phyloP scores from a whole-genome alignment of 805 yeast genomes.

The Candida chilensis region DNA sequence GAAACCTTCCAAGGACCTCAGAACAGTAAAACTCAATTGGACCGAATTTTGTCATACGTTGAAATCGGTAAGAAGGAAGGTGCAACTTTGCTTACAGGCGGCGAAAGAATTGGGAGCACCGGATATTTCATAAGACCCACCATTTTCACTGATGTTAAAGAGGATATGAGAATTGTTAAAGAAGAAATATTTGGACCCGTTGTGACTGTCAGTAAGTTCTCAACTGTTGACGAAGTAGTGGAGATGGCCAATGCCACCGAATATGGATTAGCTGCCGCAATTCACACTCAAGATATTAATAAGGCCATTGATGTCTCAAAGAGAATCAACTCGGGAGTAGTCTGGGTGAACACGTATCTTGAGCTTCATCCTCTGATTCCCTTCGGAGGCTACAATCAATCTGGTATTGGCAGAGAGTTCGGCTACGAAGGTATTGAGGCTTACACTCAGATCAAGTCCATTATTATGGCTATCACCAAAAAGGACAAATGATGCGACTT shows the following conservation, averaged over 20 bases:
- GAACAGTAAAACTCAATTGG: constrained; percentile 13
- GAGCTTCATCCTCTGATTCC: constrained; percentile 30
- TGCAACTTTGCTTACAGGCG: constrained; percentile 29
- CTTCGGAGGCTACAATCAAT: constrained; percentile 25
- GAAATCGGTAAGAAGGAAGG: constrained; percentile 36
- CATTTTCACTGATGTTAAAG: constrained; percentile 29
- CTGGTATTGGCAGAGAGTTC: constrained; percentile 25
- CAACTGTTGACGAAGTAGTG: constrained; percentile 29
- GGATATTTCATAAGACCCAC: constrained; percentile 35
- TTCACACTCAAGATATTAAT: constrained; percentile 29
- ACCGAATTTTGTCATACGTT: constrained; percentile 18
- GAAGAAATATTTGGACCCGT: constrained; percentile 41
- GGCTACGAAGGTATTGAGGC: constrained; percentile 25
- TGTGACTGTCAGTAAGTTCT: constrained; percentile 26
- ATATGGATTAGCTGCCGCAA: constrained; percentile 36
- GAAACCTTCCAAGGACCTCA: constrained; percentile 18
- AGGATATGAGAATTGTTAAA: constrained; percentile 27
- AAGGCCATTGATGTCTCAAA: constrained; percentile 31
- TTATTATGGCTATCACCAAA: too few relatives aligned
- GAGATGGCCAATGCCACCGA: constrained; percentile 28
- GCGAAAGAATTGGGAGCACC: constrained; percentile 22
- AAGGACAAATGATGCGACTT: too few relatives aligned
- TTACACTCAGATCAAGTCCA: constrained; percentile 24
- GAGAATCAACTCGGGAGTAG: constrained; percentile 31
- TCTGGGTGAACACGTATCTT: constrained; percentile 37